Evolutionary conservation across 75 land plant genomes (phyloP), one percentile per base, ranked within the genome.

Genomic region (Picea sitchensis): DNA sequence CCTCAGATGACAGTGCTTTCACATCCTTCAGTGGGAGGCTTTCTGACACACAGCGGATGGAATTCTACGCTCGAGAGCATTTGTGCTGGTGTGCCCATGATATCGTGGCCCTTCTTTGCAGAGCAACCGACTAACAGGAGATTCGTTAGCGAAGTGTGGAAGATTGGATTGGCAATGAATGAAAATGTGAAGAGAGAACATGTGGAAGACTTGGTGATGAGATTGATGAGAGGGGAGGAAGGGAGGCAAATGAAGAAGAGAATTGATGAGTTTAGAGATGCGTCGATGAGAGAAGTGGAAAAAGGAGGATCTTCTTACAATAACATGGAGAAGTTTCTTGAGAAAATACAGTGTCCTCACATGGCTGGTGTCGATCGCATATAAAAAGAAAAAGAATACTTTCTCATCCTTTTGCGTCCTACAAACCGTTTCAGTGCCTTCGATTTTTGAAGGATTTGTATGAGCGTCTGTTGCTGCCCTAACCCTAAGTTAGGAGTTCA

Each of bases 11-110:
- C 69, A 23, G 90, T 90, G 61, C 84, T 90, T 0, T 5, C 38
- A 0, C 92, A 90, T 59, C 82, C 85, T 0, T 58, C 92, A 1
- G 79, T 87, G 0, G 90, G 84, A 2, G 86, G 58, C 20, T 90
- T 90, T 73, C 34, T 87, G 34, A 88, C 90, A 1, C 92, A 90
- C 57, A 76, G 80, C 59, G 92, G 92, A 2, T 87, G 89, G 88
- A 90, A 90, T 57, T 90, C 90, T 36, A 80, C 72, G 61, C 2
- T 86, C 57, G 92, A 88, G 77, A 57, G 68, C 61, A 57, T 84
- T 0, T 62, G 76, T 59, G 78, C 17, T 0, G 92, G 87, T 0
- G 90, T 88, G 76, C 90, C 92, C 32, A 79, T 90, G 58, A 58
- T 90, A 0, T 86, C 88, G 30, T 87, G 85, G 84, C 92, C 92